A percentile compares a stretch with the other conserved stretches of the same genome.
phyloP scores from a whole-genome alignment of 805 yeast species.

The Ogataea methylovora region DNA sequence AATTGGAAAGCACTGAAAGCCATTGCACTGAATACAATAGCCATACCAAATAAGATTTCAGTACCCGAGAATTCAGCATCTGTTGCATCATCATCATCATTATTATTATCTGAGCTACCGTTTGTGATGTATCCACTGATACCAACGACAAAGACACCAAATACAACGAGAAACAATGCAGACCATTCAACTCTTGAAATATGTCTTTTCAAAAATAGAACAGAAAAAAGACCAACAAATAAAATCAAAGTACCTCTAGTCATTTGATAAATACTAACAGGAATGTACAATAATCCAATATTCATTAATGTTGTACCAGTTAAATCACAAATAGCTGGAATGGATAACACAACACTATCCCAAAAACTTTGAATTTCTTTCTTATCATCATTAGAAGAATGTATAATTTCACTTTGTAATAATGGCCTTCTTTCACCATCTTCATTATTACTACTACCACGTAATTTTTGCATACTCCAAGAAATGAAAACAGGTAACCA shows the following conservation, averaged over 20 bases:
- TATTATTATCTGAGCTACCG: constrained; percentile 10
- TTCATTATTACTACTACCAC: no score
- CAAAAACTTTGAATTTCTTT: constrained; percentile 9
- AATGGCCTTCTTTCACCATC: no score
- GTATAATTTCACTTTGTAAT: neutral
- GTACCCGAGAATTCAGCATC: constrained; percentile 3
- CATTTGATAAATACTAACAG: constrained; percentile 81
- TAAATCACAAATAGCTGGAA: constrained; percentile 69
- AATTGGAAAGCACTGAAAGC: constrained; percentile 70
- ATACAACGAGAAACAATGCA: constrained; percentile 51
- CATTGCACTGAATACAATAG: constrained; percentile 52
- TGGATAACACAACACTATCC: constrained; percentile 32
- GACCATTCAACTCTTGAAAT: constrained; percentile 63
- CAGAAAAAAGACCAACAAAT: constrained; percentile 68
- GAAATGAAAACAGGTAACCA: constrained; percentile 26
- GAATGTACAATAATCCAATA: constrained; percentile 64
- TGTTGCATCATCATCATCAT: neutral
- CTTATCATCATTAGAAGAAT: neutral
- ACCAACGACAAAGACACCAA: constrained; percentile 70
- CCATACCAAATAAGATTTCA: constrained; percentile 46
- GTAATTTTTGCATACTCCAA: no score
- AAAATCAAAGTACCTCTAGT: constrained; percentile 72
- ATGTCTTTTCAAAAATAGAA: constrained; percentile 46
- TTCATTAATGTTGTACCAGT: constrained; percentile 70
- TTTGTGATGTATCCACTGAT: constrained; percentile 45